A percentile compares a stretch with the other conserved stretches of the same genome.
Conservation (phyloP, 2,329 filamentous ascomycete genomes). For the Trichoderma endophyticum region DNA sequence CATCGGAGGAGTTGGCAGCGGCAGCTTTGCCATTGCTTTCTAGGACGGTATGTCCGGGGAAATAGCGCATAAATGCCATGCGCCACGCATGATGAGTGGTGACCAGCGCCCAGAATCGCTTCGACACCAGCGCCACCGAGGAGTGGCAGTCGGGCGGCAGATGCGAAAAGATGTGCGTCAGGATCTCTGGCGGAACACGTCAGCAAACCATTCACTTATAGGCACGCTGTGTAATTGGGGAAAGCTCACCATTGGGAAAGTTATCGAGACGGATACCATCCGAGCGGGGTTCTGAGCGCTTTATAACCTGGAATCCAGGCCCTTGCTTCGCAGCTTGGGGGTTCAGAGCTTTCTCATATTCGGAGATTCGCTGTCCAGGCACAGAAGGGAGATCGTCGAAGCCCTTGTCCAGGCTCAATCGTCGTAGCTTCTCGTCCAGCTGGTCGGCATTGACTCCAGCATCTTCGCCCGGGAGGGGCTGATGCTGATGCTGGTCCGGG, state of each 20-base stretch:
- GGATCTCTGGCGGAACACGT: conserved; percentile 61
- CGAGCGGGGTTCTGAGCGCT: conserved; percentile 40
- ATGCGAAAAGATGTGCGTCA: conserved; percentile 89
- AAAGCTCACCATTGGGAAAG: conserved; percentile 79
- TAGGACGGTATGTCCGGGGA: conserved; percentile 64
- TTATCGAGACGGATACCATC: conserved; percentile 46
- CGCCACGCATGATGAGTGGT: conserved; percentile 93
- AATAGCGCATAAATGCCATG: conserved; percentile 86
- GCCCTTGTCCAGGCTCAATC: conserved; percentile 46
- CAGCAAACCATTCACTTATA: background rate
- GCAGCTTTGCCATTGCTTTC: conserved; percentile 33
- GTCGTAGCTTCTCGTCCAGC: conserved; percentile 50
- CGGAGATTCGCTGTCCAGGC: conserved; percentile 54
- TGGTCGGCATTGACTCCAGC: conserved; percentile 38
- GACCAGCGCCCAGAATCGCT: conserved; percentile 79
- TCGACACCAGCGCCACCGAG: conserved; percentile 79
- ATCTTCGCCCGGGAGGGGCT: background rate
- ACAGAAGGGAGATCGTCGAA: conserved; percentile 29
- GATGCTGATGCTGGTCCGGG: background rate
- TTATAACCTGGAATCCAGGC: conserved; percentile 55
- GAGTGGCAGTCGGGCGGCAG: conserved; percentile 81
- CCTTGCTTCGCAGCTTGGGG: conserved; percentile 46
- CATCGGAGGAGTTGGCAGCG: conserved; percentile 42
- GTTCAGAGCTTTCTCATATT: conserved; percentile 59
- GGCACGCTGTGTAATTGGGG: background rate